These are phyloP conservation scores for Pseudogymnoascus sp. DNA, from an alignment of 2,329 filamentous ascomycete genomes.

Conservation along the genomic window DNA sequence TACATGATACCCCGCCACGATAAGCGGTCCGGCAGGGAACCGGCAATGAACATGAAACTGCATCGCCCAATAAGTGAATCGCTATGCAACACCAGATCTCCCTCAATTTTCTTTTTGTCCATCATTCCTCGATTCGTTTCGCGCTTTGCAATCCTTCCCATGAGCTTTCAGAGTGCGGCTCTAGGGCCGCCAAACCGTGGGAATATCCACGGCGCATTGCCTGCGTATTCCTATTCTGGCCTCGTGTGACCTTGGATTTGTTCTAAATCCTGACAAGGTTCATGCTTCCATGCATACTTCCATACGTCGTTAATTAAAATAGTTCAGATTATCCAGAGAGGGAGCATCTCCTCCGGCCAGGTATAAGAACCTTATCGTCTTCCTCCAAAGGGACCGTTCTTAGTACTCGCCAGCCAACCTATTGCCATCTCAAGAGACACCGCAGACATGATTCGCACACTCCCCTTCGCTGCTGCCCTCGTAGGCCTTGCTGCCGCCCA, in stretches of 20 bases:
- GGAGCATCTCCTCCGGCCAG: not conserved
- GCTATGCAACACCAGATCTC: not conserved
- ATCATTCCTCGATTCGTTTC: not conserved
- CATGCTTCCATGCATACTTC: constrained; percentile 1
- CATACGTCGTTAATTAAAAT: not conserved
- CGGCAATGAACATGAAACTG: constrained; percentile 5
- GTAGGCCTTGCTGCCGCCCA: constrained; percentile 28
- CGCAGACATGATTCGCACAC: not conserved
- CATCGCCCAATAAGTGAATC: not conserved
- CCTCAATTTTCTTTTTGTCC: not conserved
- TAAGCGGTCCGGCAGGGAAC: not conserved
- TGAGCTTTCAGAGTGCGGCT: not conserved
- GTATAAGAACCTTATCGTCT: not conserved
- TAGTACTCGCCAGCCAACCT: not conserved
- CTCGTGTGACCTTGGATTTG: not conserved
- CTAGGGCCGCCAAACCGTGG: constrained; percentile 2
- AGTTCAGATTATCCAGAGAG: not conserved
- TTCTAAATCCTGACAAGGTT: not conserved
- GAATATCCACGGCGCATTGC: not conserved
- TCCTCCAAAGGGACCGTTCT: not conserved
- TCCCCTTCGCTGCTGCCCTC: not conserved
- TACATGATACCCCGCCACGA: not conserved
- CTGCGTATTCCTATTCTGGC: not conserved
- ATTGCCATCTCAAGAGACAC: not conserved
- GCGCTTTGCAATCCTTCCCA: not conserved